Evolutionary conservation across 169 alveolate species (phyloP).

Genomic region (Plasmodium reichenowi): DNA sequence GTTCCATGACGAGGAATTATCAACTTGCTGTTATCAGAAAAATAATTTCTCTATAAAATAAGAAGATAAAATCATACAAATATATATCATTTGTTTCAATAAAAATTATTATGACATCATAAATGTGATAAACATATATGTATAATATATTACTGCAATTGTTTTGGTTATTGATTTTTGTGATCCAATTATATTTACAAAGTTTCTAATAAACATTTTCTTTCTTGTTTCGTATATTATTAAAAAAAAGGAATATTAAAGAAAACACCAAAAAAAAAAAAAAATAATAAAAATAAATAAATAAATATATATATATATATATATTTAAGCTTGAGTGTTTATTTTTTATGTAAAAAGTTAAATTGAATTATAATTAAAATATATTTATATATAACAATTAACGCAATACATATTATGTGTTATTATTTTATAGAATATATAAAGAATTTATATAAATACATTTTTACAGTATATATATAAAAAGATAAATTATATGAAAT

Average conservation of each 20-base stretch:
- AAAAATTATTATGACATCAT: neutral
- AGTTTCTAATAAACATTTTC: slow-evolving; percentile 59
- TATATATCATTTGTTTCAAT: neutral
- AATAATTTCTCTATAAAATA: slow-evolving; percentile 68
- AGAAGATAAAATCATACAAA: slow-evolving; percentile 2
- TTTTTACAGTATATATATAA: too few species aligned
- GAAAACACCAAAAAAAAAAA: too few species aligned
- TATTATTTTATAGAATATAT: too few species aligned
- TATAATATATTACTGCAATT: slow-evolving; percentile 19
- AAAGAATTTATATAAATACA: too few species aligned
- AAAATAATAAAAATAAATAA: too few species aligned
- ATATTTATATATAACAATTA: too few species aligned
- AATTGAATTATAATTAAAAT: too few species aligned
- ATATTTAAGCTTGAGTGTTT: too few species aligned
- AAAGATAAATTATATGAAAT: too few species aligned
- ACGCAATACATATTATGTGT: too few species aligned
- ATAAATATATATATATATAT: too few species aligned
- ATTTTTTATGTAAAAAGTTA: too few species aligned
- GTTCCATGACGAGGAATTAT: slow-evolving; percentile 83
- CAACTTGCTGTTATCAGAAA: slow-evolving; percentile 47
- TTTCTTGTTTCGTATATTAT: slow-evolving; percentile 5
- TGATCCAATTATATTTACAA: slow-evolving; percentile 30
- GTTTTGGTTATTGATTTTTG: slow-evolving; percentile 44
- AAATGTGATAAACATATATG: neutral
- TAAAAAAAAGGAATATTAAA: neutral